Evolutionary conservation across 2,329 filamentous ascomycete species (phyloP).

Genomic region (Neonectria faginata): DNA sequence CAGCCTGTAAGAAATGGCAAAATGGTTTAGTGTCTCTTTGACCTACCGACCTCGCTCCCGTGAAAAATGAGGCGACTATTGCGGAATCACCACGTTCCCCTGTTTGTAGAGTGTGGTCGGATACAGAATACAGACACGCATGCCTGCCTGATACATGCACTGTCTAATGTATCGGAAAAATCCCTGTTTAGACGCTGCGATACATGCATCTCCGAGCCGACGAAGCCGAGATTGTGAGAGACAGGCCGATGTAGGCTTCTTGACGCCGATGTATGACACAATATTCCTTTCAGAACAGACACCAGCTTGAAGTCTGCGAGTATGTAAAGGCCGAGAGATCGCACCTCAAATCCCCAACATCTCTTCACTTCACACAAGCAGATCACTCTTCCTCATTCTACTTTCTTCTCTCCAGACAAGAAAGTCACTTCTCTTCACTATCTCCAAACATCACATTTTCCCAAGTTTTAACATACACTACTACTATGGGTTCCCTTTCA

Average conservation of each 20-base stretch:
- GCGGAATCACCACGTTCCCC: neutral
- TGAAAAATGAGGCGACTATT: neutral
- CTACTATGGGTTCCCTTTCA: constrained; percentile 1
- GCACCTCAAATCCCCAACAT: neutral
- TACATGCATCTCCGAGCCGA: neutral
- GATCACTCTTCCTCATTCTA: constrained; percentile 1
- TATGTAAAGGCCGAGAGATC: constrained; percentile 12
- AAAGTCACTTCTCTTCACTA: neutral
- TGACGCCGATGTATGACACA: neutral
- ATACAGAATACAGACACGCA: neutral
- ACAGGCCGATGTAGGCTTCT: neutral
- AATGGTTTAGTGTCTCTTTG: neutral
- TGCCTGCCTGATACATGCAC: neutral
- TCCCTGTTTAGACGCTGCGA: neutral
- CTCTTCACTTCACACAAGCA: constrained; percentile 2
- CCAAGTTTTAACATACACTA: neutral
- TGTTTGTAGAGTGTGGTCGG: neutral
- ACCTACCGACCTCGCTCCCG: neutral
- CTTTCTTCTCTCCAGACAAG: constrained; percentile 8
- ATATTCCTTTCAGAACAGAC: neutral
- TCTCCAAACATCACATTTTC: neutral
- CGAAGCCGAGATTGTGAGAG: neutral
- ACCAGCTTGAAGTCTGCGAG: neutral
- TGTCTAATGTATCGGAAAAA: neutral
- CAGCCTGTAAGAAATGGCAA: neutral